These are phyloP conservation scores for Coniochaeta pulveracea DNA, from an alignment of 2,329 filamentous ascomycete genomes.

Conservation along the genomic window DNA sequence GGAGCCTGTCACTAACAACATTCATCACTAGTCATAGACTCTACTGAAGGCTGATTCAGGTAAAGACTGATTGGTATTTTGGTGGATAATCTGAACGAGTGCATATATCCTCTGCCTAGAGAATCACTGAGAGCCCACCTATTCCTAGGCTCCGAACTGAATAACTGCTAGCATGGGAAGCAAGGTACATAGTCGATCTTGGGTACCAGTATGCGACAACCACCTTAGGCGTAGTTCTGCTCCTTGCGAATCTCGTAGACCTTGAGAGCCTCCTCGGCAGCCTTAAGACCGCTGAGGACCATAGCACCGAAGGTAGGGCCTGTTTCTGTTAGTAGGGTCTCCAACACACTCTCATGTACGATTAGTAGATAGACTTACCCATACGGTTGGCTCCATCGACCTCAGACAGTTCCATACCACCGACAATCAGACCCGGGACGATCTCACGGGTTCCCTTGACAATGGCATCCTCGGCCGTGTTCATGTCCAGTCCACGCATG, in stretches of 20 bases:
- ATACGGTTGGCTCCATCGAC: slow-evolving; percentile 87
- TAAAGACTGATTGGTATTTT: too few relatives aligned
- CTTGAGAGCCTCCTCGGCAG: slow-evolving; percentile 73
- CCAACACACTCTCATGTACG: neutral
- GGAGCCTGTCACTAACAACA: too few relatives aligned
- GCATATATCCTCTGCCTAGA: too few relatives aligned
- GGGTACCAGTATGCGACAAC: too few relatives aligned
- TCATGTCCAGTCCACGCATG: slow-evolving; percentile 93
- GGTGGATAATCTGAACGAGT: too few relatives aligned
- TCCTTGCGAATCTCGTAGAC: slow-evolving; percentile 69
- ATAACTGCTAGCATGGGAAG: too few relatives aligned
- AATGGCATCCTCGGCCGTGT: slow-evolving; percentile 81
- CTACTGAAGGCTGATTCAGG: too few relatives aligned
- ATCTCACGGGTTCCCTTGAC: slow-evolving; percentile 87
- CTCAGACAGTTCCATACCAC: slow-evolving; percentile 87
- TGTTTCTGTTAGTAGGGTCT: slow-evolving; percentile 11
- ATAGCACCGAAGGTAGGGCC: slow-evolving; percentile 79
- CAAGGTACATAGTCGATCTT: too few relatives aligned
- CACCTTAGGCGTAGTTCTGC: slow-evolving; percentile 52
- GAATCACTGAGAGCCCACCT: too few relatives aligned
- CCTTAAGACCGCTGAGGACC: slow-evolving; percentile 79
- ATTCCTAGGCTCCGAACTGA: too few relatives aligned
- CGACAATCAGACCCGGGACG: slow-evolving; percentile 79
- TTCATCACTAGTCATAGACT: too few relatives aligned
- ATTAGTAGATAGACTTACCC: slow-evolving; percentile 34